Evolutionary conservation across 495 filamentous ascomycete species (phyloP), one percentile per base, ranked within the genome.

Genomic region (Aspergillus carlsbadensis): DNA sequence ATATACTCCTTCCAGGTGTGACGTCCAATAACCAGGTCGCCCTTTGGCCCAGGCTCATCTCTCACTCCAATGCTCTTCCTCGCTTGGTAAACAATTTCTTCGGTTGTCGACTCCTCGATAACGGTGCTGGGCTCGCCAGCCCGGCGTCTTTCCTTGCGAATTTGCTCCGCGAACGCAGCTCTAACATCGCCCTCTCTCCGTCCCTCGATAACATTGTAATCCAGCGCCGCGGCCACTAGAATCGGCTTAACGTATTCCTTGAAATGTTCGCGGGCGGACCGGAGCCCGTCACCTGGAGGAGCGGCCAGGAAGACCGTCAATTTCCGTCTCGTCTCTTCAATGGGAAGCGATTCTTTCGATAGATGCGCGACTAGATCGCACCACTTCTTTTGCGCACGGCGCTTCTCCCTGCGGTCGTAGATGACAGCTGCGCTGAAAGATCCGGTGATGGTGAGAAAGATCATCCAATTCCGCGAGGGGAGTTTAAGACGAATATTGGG

Each of bases 1-100:
- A 98, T 73, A 70, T 97, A 99, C 73, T 99, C 94, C 73, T 97
- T 98, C 94, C 94, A 99, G 8, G 92, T 88, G 66, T 97, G 87
- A 56, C 94, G 79, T 6, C 95, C 94, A 58, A 99, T 84, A 5
- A 98, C 84, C 44, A 99, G 77, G 67, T 96, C 92, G 21, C 92
- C 92, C 56, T 80, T 78, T 2, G 87, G 76, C 10, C 90, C 92
- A 2, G 85, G 79, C 66, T 84, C 92, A 20, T 92, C 84, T 15
- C 65, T 70, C 10, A 92, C 82, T 20, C 85, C 87, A 18, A 80
- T 80, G 48, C 66, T 80, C 65, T 73, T 74, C 60, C 88, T 80
- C 54, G 79, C 73, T 18, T 79, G 75, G 52, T 81, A 70, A 10
- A 87, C 68, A 21, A 81, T 62, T 34, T 86, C 82, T 34, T 89